phyloP scores from a whole-genome alignment of 352 stramenopile species.

The Phytophthora foliorum region DNA sequence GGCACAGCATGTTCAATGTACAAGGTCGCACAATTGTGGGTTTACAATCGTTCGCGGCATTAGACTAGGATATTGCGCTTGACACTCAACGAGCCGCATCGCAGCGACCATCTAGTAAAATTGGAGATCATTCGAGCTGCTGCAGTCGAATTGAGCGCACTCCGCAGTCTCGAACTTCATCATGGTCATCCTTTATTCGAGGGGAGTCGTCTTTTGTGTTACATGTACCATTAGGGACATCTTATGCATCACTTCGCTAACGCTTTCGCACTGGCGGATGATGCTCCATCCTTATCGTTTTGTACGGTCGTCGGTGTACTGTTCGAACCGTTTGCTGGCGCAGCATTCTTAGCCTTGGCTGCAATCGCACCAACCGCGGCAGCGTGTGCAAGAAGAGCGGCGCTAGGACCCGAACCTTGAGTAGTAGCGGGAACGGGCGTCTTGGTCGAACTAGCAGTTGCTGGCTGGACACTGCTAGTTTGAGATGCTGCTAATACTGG shows the following conservation, averaged over 20 bases:
- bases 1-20: neutral
- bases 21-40: too few relatives aligned
- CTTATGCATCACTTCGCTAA: conserved; percentile 6
- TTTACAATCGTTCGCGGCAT: too few relatives aligned
- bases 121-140: too few relatives aligned
- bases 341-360: conserved; percentile 8
- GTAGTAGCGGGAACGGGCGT: neutral
- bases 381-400: conserved; percentile 30
- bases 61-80: too few relatives aligned
- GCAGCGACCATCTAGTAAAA: too few relatives aligned
- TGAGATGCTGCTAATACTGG: neutral
- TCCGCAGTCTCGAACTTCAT: neutral
- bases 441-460: neutral
- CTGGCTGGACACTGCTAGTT: neutral
- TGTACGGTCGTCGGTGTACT: conserved; percentile 5
- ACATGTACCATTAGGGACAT: neutral
- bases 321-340: neutral
- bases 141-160: too few relatives aligned
- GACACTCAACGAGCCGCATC: too few relatives aligned
- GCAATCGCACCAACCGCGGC: conserved; percentile 25
- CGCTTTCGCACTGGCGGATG: neutral
- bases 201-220: neutral
- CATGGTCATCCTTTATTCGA: neutral
- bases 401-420: conserved; percentile 15
- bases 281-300: conserved; percentile 8